phyloP scores from a whole-genome alignment of 1,284 basidiomycete genomes.

The Coniophora puteana region DNA sequence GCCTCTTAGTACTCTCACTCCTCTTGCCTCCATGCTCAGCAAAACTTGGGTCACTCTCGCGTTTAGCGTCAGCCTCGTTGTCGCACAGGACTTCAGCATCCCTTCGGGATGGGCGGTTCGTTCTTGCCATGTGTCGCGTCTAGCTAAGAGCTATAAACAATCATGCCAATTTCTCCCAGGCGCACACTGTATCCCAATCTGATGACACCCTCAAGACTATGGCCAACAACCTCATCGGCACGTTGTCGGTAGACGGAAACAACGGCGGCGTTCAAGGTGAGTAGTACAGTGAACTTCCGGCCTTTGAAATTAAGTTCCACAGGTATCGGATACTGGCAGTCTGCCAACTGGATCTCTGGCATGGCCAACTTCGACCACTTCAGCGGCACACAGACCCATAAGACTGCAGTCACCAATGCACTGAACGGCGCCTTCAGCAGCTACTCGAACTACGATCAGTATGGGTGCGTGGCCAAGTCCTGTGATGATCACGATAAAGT shows the following conservation, averaged over 20 bases:
- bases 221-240: background rate
- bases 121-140: too few relatives aligned
- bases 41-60: background rate
- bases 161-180: too few relatives aligned
- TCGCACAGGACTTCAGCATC: constrained; percentile 2
- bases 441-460: constrained; percentile 8
- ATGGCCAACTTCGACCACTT: constrained; percentile 27
- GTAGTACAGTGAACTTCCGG: too few relatives aligned
- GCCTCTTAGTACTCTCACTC: too few relatives aligned
- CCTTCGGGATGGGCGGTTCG: constrained; percentile 2
- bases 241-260: background rate
- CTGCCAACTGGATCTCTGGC: constrained; percentile 43
- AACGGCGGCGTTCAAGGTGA: constrained; percentile 1
- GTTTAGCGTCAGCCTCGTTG: background rate
- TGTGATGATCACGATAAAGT: too few relatives aligned
- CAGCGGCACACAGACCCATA: background rate
- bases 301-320: too few relatives aligned
- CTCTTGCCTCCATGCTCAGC: background rate
- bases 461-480: constrained; percentile 9
- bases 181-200: background rate
- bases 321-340: constrained; percentile 47
- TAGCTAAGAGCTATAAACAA: too few relatives aligned
- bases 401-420: constrained; percentile 2
- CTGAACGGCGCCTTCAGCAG: constrained; percentile 5
- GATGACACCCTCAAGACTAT: background rate